Percentiles rank a stretch among this genome's conserved stretches.
Conservation (phyloP, 441 rosid genomes). For the Populus hybrid region DNA sequence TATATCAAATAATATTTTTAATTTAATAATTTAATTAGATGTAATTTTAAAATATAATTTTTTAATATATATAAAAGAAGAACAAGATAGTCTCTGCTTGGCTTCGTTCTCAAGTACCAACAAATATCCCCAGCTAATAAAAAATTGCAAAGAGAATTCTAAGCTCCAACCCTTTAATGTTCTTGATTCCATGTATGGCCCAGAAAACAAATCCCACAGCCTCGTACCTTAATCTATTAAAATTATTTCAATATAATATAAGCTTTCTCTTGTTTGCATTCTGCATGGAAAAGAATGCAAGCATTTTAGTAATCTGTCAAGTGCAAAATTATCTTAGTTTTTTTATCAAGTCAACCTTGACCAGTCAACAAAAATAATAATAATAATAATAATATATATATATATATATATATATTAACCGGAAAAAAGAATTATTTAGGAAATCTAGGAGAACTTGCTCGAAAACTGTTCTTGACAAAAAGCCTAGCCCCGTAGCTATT, state of each 20-base stretch:
- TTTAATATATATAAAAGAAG: too few species aligned
- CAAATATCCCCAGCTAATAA: not conserved
- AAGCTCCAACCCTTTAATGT: not conserved
- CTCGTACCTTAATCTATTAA: too few species aligned
- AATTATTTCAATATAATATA: not conserved
- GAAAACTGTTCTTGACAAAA: not conserved
- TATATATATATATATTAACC: too few species aligned
- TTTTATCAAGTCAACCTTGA: conserved; percentile 8
- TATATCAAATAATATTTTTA: too few species aligned
- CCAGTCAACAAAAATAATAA: too few species aligned
- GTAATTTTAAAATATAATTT: too few species aligned
- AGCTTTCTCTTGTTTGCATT: not conserved
- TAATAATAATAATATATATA: too few species aligned
- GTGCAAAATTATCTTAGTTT: too few species aligned
- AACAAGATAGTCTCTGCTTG: not conserved
- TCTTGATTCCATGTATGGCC: conserved; percentile 20
- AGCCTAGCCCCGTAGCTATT: not conserved
- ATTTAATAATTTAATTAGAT: too few species aligned
- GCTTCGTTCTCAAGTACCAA: not conserved
- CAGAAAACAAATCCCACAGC: not conserved
- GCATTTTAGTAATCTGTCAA: not conserved
- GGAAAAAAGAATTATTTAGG: not conserved
- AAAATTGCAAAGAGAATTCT: not conserved
- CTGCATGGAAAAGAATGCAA: not conserved
- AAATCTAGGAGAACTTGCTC: not conserved